Percentiles rank a stretch among this genome's conserved stretches.
Evolutionary conservation across 2,329 filamentous ascomycete genomes (phyloP).

Genomic region (Dactylonectria macrodidyma): DNA sequence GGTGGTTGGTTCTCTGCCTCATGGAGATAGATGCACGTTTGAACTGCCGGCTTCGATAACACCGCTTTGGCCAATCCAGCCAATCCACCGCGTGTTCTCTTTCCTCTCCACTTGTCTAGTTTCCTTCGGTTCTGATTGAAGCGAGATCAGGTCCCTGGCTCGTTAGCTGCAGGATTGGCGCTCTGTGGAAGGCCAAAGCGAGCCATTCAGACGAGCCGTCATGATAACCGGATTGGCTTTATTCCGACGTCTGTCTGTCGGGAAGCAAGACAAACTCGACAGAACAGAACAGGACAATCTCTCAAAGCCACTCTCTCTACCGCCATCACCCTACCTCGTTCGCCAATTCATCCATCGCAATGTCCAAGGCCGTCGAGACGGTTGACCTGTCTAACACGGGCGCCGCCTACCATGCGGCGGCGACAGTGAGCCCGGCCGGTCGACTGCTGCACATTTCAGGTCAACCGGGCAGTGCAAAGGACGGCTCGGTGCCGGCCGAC

Average conservation of each 20-base stretch:
- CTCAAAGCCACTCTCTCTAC: too few relatives aligned
- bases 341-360: conserved; percentile 7
- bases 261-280: too few relatives aligned
- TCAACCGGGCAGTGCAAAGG: conserved; percentile 52
- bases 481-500: conserved; percentile 52
- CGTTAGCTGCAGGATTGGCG: not conserved
- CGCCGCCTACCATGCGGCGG: conserved; percentile 32
- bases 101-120: not conserved
- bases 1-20: too few relatives aligned
- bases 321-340: not conserved
- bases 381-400: conserved; percentile 37
- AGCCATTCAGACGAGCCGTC: not conserved
- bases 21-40: too few relatives aligned
- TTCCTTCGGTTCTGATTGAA: not conserved
- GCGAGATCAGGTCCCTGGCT: not conserved
- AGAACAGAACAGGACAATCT: not conserved
- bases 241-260: not conserved
- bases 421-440: conserved; percentile 26
- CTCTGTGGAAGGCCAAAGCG: conserved; percentile 4
- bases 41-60: not conserved
- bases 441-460: conserved; percentile 52
- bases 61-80: not conserved
- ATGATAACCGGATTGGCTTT: conserved; percentile 3
- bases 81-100: not conserved
- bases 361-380: conserved; percentile 32